A percentile compares a stretch with the other conserved stretches of the same genome.
Evolutionary conservation across 2,329 filamentous ascomycete species (phyloP).

Genomic region (Pseudocercospora vitis): DNA sequence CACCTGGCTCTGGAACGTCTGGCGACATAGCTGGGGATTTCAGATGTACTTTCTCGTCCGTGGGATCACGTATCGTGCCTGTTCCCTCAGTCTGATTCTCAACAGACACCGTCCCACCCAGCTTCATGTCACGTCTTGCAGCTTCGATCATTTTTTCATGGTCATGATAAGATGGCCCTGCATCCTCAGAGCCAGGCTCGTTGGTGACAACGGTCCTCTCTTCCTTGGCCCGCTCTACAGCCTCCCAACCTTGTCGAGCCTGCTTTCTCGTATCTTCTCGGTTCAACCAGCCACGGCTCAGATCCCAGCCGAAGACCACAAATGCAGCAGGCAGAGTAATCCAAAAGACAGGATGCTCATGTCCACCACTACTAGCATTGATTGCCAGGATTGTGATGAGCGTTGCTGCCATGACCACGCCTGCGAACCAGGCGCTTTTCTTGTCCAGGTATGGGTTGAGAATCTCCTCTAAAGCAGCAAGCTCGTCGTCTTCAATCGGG

Average conservation of each 20-base stretch:
- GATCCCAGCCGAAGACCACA: slow-evolving; percentile 68
- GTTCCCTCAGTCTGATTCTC: neutral
- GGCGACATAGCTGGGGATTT: neutral
- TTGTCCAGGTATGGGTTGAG: slow-evolving; percentile 74
- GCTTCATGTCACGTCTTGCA: neutral
- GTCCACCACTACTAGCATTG: slow-evolving; percentile 59
- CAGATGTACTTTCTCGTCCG: neutral
- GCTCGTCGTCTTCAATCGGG: slow-evolving; percentile 54
- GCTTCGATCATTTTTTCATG: neutral
- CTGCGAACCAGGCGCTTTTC: slow-evolving; percentile 63
- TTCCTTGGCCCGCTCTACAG: slow-evolving; percentile 27
- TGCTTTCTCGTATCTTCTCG: slow-evolving; percentile 64
- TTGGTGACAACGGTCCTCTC: too few relatives aligned
- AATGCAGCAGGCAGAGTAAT: slow-evolving; percentile 68
- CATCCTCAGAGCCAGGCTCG: neutral
- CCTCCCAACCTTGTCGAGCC: slow-evolving; percentile 53
- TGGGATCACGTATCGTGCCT: neutral
- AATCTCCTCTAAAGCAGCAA: slow-evolving; percentile 67
- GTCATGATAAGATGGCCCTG: neutral
- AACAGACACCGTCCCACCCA: neutral
- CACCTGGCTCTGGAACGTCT: neutral
- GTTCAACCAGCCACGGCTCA: slow-evolving; percentile 63
- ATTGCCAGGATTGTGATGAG: slow-evolving; percentile 65
- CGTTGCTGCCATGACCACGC: slow-evolving; percentile 64
- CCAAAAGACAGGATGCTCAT: slow-evolving; percentile 63